Evolutionary conservation across 192 early-diverging fungal species (phyloP), one percentile per base, ranked within the genome.

Genomic region (Podochytrium sp.): DNA sequence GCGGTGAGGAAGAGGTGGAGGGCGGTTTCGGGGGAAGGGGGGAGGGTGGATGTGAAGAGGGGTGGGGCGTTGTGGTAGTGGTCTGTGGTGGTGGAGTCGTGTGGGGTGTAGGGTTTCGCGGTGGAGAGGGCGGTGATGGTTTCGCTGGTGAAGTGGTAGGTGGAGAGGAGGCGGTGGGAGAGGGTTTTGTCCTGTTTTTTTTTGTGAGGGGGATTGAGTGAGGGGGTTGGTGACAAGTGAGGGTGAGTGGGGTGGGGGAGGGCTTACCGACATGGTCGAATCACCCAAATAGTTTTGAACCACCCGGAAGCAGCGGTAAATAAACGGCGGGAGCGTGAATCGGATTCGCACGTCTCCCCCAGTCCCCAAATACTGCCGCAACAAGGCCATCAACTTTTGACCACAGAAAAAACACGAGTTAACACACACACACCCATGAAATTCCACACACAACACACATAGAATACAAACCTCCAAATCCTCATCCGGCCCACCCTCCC

Each of bases 301-400:
- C 32, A 94, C 71, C 52, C 86, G 81, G 23, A 94, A 79, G 47
- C 88, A 83, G 16, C 85, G 82, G 62, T 90, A 84, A 32, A 92
- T 86, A 37, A 99, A 82, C 12, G 98, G 89, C 20, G 96, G 95
- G 74, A 97, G 92, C 29, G 96, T 99, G 72, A 95, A 98, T 41
- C 91, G 87, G 55, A 98, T 93, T 53, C 96, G 90, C 65, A 94
- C 89, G 40, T 94, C 97, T 5, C 87, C 87, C 58, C 98, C 95
- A 71, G 96, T 92, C 1, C 89, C 91, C 53, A 99, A 92, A 65
- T 94, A 91, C 61, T 95, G 92, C 47, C 94, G 83, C 7, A 92
- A 91, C 20, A 93, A 85, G 1, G 90, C 89, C 53, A 99, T 79
- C 30, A 98, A 86, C 82, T 92, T 83, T 0, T 68, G 51, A 42